Conservation (phyloP, 805 yeast genomes). For the Kuraishia cidri region DNA sequence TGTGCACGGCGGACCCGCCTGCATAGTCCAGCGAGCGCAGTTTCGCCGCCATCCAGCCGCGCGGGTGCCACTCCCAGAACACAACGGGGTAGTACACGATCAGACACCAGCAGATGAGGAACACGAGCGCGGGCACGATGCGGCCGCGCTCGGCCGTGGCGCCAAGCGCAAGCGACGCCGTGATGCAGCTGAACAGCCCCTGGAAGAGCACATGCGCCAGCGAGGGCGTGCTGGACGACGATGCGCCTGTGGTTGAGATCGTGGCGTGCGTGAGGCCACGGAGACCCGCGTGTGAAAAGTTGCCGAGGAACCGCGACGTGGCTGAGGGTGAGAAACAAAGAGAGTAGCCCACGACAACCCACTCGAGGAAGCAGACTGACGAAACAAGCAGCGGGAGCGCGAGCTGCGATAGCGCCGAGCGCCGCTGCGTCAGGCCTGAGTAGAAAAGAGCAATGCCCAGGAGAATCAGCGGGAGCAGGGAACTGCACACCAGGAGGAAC, state of each 20-base stretch:
- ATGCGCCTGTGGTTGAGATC: conserved; percentile 4
- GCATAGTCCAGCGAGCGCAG: conserved; percentile 88
- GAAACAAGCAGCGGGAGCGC: conserved; percentile 67
- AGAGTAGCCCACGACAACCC: conserved; percentile 93
- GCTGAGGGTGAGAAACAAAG: conserved; percentile 66
- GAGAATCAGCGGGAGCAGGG: conserved; percentile 69
- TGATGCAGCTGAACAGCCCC: conserved; percentile 76
- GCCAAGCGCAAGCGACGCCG: conserved; percentile 78
- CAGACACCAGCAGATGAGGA: conserved; percentile 77
- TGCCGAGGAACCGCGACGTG: conserved; percentile 71
- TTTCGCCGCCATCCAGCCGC: conserved; percentile 73
- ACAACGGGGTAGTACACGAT: conserved; percentile 82
- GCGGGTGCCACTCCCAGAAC: conserved; percentile 84
- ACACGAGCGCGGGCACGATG: conserved; percentile 68
- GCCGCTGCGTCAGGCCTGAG: conserved; percentile 77
- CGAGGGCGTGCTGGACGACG: conserved; percentile 43
- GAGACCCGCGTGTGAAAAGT: conserved; percentile 67
- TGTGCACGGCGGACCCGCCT: conserved; percentile 91
- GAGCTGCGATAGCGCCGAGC: conserved; percentile 69
- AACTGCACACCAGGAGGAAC: conserved; percentile 41
- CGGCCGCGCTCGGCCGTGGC: conserved; percentile 87
- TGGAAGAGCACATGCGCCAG: conserved; percentile 69
- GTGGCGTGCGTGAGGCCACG: conserved; percentile 32
- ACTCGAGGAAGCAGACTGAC: conserved; percentile 61
- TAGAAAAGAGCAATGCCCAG: conserved; percentile 85